Percentiles rank a stretch among this genome's conserved stretches.
Evolutionary conservation across 2,329 filamentous ascomycete species (phyloP).

Genomic region (Cladophialophora carrionii): DNA sequence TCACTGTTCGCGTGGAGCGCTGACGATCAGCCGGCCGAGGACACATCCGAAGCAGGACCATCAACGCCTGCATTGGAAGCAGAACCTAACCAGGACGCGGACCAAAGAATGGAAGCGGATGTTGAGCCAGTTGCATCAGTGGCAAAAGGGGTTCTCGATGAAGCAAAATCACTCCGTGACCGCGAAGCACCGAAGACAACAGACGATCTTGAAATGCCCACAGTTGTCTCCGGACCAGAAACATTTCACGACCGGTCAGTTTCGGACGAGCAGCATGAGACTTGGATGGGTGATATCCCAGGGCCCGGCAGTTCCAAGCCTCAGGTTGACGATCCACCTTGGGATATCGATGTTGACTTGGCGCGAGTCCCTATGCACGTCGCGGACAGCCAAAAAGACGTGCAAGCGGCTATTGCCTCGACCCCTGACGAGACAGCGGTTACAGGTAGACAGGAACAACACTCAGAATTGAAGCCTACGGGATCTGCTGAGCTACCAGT

Average conservation of each 20-base stretch:
- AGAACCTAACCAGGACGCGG: not conserved
- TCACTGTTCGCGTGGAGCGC: conserved; percentile 13
- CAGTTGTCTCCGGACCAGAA: not conserved
- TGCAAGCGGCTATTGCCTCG: too few relatives aligned
- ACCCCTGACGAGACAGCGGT: too few relatives aligned
- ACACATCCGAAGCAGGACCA: not conserved
- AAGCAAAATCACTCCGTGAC: not conserved
- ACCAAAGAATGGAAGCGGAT: not conserved
- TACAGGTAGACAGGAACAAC: too few relatives aligned
- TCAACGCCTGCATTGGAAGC: not conserved
- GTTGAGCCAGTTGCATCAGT: not conserved
- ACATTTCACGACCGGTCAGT: not conserved
- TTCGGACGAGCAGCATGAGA: not conserved
- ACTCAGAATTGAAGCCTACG: too few relatives aligned
- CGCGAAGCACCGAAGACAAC: not conserved
- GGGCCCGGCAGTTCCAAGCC: not conserved
- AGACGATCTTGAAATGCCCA: not conserved
- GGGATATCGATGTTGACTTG: not conserved
- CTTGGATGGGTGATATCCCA: not conserved
- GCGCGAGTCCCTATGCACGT: not conserved
- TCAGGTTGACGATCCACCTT: not conserved
- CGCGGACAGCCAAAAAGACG: too few relatives aligned
- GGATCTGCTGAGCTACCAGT: not conserved
- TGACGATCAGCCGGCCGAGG: conserved; percentile 16
- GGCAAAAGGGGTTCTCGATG: not conserved